These are phyloP conservation scores for Telfairia occidentalis DNA, from an alignment of 331 rosid genomes.

Conservation along the genomic window DNA sequence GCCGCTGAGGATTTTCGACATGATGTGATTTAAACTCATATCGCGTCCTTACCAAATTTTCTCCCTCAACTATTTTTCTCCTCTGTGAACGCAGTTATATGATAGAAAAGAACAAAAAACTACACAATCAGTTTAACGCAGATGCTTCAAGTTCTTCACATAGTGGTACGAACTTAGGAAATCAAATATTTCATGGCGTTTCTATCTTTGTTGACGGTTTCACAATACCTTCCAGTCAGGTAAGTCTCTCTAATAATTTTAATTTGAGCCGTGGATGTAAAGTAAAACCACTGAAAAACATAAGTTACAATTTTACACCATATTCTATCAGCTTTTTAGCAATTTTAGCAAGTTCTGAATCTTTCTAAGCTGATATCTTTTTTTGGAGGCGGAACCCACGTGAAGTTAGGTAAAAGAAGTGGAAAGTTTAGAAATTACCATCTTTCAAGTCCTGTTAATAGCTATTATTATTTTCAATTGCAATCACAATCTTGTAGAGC, in stretches of 20 bases:
- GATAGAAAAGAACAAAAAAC: constrained; percentile 63
- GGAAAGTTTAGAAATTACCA: neutral
- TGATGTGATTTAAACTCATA: neutral
- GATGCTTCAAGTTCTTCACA: constrained; percentile 43
- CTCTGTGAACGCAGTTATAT: constrained; percentile 44
- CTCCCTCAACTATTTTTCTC: neutral
- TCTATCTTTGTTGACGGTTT: constrained; percentile 88
- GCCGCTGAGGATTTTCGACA: neutral
- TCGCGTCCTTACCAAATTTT: neutral
- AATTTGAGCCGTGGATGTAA: neutral
- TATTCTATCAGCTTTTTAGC: neutral
- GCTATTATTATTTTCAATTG: neutral
- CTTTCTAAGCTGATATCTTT: neutral
- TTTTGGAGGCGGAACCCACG: neutral
- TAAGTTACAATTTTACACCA: neutral
- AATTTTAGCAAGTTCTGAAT: neutral
- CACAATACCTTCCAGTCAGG: constrained; percentile 85
- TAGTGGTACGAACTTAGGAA: constrained; percentile 25
- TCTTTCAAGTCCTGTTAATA: neutral
- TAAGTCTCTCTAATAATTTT: constrained; percentile 9
- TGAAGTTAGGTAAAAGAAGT: neutral
- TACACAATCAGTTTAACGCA: constrained; percentile 53
- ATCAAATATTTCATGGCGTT: constrained; percentile 52
- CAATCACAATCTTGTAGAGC: neutral
- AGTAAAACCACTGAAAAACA: neutral